Base-by-base conservation (phyloP, 1,284 basidiomycete species). In the Boletus smithii region DNA sequence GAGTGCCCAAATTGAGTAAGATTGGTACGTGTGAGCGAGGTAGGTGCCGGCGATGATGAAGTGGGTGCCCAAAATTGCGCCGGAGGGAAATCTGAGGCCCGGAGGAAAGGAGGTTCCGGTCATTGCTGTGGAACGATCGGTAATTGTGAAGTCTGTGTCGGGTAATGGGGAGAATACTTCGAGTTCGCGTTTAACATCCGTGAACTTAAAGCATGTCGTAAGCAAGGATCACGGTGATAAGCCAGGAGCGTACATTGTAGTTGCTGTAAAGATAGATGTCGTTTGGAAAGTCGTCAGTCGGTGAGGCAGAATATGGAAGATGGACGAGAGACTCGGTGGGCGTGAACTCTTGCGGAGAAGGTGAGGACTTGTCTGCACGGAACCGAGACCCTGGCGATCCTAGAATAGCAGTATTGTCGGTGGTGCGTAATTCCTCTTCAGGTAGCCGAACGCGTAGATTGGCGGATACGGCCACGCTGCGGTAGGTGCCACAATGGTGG, bases 61-160 rank as follows among this genome's bases (percentile, higher is more conserved):
- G 66, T 94, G 84, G 32, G 81, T 83, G 23, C 93, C 93, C 17
- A 95, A 74, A 53, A 95, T 84, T 30, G 90, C 89, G 17, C 93
- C 94, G 0, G 91, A 89, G 8, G 94, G 94, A 70, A 97, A 97
- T 8, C 94, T 85, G 40, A 97, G 79, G 13, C 94, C 94, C 0
- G 92, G 94, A 23, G 94, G 94, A 54, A 92, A 85, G 2, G 81
- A 78, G 5, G 79, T 71, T 6, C 88, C 85, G 14, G 78, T 78
- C 81, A 90, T 91, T 20, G 83, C 72, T 17, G 76, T 68, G n/a
- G 90, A 92, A 17, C 82, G 79, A 65, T 92, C 82, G 54, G 79
- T 73, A 55, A 91, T 76, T 16, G 77, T 75, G 63, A 86, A 88
- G 56, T 85, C 81, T n/a, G 76, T 73, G 54, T 81, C 78, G 0